Percentiles rank a stretch among this genome's conserved stretches.
Evolutionary conservation across 257 asterid species (phyloP).

Genomic region (Apocynum venetum): DNA sequence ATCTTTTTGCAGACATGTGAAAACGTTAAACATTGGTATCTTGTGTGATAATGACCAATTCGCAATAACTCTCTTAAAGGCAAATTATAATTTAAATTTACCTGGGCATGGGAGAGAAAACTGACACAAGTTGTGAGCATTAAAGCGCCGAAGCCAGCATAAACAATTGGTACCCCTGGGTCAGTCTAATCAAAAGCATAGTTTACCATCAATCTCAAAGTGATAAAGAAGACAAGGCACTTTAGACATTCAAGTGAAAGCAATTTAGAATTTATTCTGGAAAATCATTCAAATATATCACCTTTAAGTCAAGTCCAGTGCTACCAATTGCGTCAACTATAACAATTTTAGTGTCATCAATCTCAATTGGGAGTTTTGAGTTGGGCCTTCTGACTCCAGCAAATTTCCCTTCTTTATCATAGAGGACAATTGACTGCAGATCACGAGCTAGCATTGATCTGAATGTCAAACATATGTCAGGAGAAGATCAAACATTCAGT

Average conservation of each 20-base stretch:
- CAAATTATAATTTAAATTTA: conserved; percentile 14
- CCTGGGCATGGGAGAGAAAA: conserved; percentile 87
- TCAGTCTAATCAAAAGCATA: conserved; percentile 51
- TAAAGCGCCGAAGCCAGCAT: conserved; percentile 83
- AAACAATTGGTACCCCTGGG: conserved; percentile 80
- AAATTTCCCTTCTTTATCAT: conserved; percentile 83
- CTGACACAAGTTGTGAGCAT: conserved; percentile 95
- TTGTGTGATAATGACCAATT: background rate
- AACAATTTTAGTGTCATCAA: conserved; percentile 56
- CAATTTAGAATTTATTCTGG: background rate
- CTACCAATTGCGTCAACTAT: conserved; percentile 70
- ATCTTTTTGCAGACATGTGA: conserved; percentile 32
- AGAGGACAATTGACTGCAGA: conserved; percentile 78
- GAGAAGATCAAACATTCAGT: conserved; percentile 1
- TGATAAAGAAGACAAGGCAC: conserved; percentile 4
- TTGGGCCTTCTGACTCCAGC: conserved; percentile 74
- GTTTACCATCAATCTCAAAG: conserved; percentile 9
- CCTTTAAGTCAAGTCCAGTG: conserved; percentile 82
- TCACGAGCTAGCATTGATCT: conserved; percentile 97
- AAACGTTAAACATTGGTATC: conserved; percentile 3
- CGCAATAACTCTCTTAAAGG: background rate
- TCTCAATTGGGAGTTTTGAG: conserved; percentile 80
- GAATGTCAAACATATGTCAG: conserved; percentile 11
- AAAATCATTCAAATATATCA: conserved; percentile 18
- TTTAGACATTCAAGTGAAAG: background rate